A percentile compares a stretch with the other conserved stretches of the same genome.
These are phyloP conservation scores for Excoecaria cochinchinensis DNA, from an alignment of 345 rosid species.

Conservation along the genomic window DNA sequence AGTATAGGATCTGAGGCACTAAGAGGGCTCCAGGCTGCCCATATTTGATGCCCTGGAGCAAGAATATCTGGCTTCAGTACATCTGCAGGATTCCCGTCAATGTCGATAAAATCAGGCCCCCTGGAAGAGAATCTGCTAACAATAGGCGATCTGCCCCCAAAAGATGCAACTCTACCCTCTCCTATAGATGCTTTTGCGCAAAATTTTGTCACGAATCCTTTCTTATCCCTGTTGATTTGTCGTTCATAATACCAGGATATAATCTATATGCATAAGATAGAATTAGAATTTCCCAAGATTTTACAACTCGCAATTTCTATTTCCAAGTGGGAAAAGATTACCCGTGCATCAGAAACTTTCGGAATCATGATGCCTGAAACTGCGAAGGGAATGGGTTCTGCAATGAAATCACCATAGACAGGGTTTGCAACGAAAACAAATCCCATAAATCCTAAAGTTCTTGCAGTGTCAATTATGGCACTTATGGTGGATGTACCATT, in stretches of 20 bases:
- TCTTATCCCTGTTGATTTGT: conserved; percentile 40
- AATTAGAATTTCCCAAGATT: not conserved
- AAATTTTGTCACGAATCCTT: conserved; percentile 40
- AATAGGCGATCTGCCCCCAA: conserved; percentile 46
- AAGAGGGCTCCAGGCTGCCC: conserved; percentile 91
- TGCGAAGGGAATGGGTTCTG: conserved; percentile 56
- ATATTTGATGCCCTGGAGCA: conserved; percentile 89
- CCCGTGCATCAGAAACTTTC: conserved; percentile 60
- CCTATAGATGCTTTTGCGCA: conserved; percentile 51
- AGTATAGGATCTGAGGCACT: conserved; percentile 64
- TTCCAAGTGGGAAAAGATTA: conserved; percentile 7
- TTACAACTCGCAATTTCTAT: not conserved
- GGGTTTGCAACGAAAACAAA: conserved; percentile 67
- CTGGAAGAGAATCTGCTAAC: conserved; percentile 81
- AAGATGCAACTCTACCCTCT: conserved; percentile 66
- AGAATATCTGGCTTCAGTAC: conserved; percentile 80
- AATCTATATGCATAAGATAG: conserved; percentile 32
- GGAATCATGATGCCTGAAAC: conserved; percentile 64
- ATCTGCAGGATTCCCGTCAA: conserved; percentile 45
- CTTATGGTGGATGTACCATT: conserved; percentile 53
- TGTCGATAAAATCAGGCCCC: conserved; percentile 66
- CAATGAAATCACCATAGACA: conserved; percentile 56
- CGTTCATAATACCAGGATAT: conserved; percentile 59
- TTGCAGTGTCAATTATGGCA: conserved; percentile 61
- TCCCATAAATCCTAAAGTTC: conserved; percentile 53